Evolutionary conservation across 2,329 filamentous ascomycete genomes (phyloP), one percentile per base, ranked within the genome.

Genomic region (Paecilomyces variotii): DNA sequence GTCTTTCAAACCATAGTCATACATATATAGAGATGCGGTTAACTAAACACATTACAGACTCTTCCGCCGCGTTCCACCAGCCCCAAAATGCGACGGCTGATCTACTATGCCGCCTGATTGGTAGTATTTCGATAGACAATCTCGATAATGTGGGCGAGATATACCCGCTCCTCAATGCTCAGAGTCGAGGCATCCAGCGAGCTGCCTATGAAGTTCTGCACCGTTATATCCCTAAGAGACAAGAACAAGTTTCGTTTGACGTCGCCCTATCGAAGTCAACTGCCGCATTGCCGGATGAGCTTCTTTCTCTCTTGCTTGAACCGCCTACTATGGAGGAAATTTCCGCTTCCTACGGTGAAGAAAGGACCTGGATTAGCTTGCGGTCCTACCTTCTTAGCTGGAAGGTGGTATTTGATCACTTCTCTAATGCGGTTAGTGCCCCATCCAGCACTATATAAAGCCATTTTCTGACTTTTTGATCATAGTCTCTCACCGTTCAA

Each of bases 351-450:
- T 78, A 82, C 35, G 84, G 91, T 25, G 81, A 86, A 4, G 79
- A 83, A 14, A 77, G 70, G 34, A 88, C 92, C 65, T 91, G 91
- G 10, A 77, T 84, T 0, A 70, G 83, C 0, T 79, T 96, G 54
- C 85, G 91, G 56, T 85, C 87, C 9, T 99, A 97, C 68, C 80
- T 99, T 2, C 79, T 96, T 28, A 89, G 90, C 10, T 99, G 94
- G 94, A 84, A 90, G 62, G 80, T 97, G 1, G 82, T 97, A 0
- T 97, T 96, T 69, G 91, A 96, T 65, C 87, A 93, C 52, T 95
- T 93, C 69, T 79, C 80, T 19, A 84, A 86, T 24, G 86, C 91
- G 11, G 80, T 82, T 54, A 5, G 28, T 3, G 6, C 12, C 3
- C 24, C 4, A 24, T 35, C 10, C 19, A 14, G 19, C 5, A 11